Evolutionary conservation across 768 basidiomycete genomes (phyloP).

Genomic region (Rhizopogon vesiculosus): DNA sequence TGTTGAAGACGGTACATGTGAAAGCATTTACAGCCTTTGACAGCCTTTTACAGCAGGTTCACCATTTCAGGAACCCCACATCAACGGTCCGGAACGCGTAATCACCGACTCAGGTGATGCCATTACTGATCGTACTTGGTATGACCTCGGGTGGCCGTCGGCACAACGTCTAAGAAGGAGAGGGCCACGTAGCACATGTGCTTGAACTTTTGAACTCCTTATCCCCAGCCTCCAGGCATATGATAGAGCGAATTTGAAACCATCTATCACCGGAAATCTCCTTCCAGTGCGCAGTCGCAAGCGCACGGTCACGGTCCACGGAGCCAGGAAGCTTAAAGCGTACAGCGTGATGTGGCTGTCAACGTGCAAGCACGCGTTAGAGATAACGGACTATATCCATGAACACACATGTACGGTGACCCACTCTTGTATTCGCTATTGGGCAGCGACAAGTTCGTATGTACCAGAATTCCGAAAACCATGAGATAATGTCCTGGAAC

Average conservation of each 20-base stretch:
- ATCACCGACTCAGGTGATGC: slow-evolving; percentile 17
- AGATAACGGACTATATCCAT: not conserved
- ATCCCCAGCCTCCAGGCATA: not conserved
- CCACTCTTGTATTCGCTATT: not conserved
- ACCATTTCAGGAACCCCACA: not conserved
- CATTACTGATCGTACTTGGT: slow-evolving; percentile 4
- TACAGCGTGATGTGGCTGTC: not conserved
- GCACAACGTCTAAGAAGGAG: not conserved
- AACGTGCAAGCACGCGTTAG: not conserved
- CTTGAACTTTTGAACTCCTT: not conserved
- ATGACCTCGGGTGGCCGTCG: not conserved
- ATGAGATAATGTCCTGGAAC: not conserved
- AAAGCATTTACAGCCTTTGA: not conserved
- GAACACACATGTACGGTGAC: too few relatives aligned
- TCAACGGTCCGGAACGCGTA: slow-evolving; percentile 12
- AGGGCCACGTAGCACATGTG: not conserved
- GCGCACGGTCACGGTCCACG: not conserved
- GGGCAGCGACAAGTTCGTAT: not conserved
- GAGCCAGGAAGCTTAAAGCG: not conserved
- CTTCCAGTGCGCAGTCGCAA: not conserved
- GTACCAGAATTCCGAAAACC: not conserved
- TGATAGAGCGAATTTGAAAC: not conserved
- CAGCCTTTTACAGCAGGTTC: slow-evolving; percentile 3
- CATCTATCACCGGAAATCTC: not conserved
- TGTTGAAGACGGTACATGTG: slow-evolving; percentile 5